Percentiles rank a stretch among this genome's conserved stretches.
These are phyloP conservation scores for Arachnomyces sp. DNA, from an alignment of 2,329 filamentous ascomycete genomes.

Conservation along the genomic window DNA sequence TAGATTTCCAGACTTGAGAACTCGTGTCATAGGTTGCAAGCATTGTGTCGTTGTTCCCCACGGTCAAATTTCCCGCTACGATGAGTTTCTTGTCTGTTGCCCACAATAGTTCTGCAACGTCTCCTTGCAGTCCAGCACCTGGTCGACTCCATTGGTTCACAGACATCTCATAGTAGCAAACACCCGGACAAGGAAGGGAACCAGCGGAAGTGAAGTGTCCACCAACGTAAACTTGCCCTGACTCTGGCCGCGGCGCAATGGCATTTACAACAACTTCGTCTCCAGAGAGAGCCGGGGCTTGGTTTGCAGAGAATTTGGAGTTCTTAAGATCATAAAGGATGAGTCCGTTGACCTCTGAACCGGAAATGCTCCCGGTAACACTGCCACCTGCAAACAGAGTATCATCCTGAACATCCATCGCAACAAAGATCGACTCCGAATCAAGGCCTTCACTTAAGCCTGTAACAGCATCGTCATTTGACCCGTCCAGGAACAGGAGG, in stretches of 20 bases:
- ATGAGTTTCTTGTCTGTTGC: conserved; percentile 62
- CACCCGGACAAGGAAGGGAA: conserved; percentile 68
- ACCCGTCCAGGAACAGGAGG: conserved; percentile 71
- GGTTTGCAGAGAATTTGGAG: conserved; percentile 54
- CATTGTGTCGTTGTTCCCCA: conserved; percentile 58
- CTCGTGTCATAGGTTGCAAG: conserved; percentile 68
- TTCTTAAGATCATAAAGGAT: conserved; percentile 68
- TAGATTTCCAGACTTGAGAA: conserved; percentile 55
- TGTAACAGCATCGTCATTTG: conserved; percentile 57
- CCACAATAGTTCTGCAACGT: conserved; percentile 69
- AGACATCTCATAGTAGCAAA: conserved; percentile 71
- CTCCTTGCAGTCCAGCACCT: conserved; percentile 63
- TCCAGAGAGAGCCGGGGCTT: conserved; percentile 70
- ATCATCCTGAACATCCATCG: conserved; percentile 60
- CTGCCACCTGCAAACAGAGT: conserved; percentile 76
- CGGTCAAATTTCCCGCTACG: conserved; percentile 66
- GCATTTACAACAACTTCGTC: conserved; percentile 64
- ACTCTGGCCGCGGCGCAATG: conserved; percentile 64
- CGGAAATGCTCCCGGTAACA: conserved; percentile 60
- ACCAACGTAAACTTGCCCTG: conserved; percentile 72
- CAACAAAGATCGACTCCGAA: conserved; percentile 64
- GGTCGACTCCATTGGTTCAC: conserved; percentile 72
- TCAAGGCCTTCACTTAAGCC: conserved; percentile 61
- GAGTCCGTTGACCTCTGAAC: conserved; percentile 61
- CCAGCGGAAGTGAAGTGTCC: conserved; percentile 80